Base-by-base conservation (phyloP, 1,139 yeast species). In the Candida sp. region DNA sequence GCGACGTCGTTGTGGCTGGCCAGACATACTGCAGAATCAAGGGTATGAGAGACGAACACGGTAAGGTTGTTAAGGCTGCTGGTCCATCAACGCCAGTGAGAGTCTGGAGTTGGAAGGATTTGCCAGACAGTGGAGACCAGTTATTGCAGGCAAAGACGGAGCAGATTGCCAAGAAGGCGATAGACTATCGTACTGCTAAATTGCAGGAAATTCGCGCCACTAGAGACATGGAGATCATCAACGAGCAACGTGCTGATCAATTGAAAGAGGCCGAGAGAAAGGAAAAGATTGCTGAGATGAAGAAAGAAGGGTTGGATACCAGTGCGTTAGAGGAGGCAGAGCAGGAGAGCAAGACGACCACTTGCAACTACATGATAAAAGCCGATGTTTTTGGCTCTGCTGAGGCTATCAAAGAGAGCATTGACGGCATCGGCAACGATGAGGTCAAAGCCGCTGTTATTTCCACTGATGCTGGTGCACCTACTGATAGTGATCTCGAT, bases 41-140 rank as follows among this genome's bases (percentile, higher is more conserved):
- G 60, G 85, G 88, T n/a, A 83, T 94, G 81, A 80, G 79, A 53
- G 91, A 91, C 66, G 97, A 91, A 60, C 66, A 72, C 53, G 94
- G 94, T 2, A 85, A 85, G 56, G 52, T 73, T 1, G 70, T 92
- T 11, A 83, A 85, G 56, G 52, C 68, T 28, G 98, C 97, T 0
- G 84, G 84, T 0, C 98, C 99, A 0, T 89, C 98, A 0, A 86
- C 90, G 3, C 98, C 98, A 0, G 96, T 91, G 1, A 96, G 92
- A 62, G 78, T 94, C 5, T 81, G 92, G 69, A 99, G 99, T 0
- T 94, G 99, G 99, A 92, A 90, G 63, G 94, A 86, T 39, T 72
- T 92, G 44, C 99, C 99, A 0, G 90, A 84, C 48, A 96, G 97
- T 23, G 99, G 99, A 2, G 97, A 92, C 57, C 85, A 84, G 58